A percentile compares a stretch with the other conserved stretches of the same genome.
Evolutionary conservation across 352 stramenopile species (phyloP).

Genomic region (Elongisporangium anandrum): DNA sequence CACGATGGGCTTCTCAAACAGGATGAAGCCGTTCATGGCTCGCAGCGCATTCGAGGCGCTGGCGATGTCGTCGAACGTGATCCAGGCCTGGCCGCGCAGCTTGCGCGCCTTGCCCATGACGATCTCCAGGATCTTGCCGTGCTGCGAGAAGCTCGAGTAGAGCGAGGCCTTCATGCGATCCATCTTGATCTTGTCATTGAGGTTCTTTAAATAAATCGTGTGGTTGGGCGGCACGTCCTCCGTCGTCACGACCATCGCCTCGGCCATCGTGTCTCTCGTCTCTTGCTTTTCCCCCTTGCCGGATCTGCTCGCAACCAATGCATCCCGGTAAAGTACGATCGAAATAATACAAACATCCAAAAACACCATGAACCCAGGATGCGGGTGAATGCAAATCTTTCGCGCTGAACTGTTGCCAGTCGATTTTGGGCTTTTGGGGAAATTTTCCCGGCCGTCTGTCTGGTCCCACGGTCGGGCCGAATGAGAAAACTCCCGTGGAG

Average conservation of each 20-base stretch:
- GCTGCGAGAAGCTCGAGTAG: slow-evolving; percentile 89
- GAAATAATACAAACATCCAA: not conserved
- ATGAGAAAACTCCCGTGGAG: not conserved
- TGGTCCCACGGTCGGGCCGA: not conserved
- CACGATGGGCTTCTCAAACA: slow-evolving; percentile 88
- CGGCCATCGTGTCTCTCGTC: not conserved
- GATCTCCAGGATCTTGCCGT: slow-evolving; percentile 92
- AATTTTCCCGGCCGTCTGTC: not conserved
- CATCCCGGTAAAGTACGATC: not conserved
- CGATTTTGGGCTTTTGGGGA: not conserved
- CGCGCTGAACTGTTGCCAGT: not conserved
- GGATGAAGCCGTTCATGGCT: slow-evolving; percentile 78
- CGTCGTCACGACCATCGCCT: slow-evolving; percentile 9
- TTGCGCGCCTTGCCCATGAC: slow-evolving; percentile 78
- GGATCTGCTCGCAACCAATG: not conserved
- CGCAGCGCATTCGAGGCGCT: slow-evolving; percentile 87
- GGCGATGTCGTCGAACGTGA: slow-evolving; percentile 89
- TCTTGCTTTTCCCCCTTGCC: not conserved
- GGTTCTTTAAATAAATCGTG: slow-evolving; percentile 93
- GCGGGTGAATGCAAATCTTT: not conserved
- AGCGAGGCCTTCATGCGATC: slow-evolving; percentile 88
- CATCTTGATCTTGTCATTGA: slow-evolving; percentile 94
- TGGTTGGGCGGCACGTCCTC: slow-evolving; percentile 82
- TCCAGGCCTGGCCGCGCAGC: slow-evolving; percentile 89
- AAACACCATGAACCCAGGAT: not conserved